phyloP scores from a whole-genome alignment of 768 basidiomycete genomes.

The Dentipellis fragilis region DNA sequence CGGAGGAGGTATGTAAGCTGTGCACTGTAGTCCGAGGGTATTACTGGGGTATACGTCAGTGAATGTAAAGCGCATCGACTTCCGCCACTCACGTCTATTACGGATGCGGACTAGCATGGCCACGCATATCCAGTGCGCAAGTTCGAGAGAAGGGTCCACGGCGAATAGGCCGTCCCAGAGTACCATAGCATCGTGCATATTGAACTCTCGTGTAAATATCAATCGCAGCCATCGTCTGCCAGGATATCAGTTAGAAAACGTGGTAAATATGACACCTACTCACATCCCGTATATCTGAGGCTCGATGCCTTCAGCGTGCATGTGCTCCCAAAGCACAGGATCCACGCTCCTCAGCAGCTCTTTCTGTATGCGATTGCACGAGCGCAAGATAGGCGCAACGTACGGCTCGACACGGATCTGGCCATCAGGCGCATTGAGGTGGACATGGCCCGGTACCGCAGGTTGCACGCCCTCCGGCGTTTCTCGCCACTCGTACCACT shows the following conservation, averaged over 20 bases:
- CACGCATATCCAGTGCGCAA: constrained; percentile 82
- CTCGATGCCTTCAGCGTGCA: constrained; percentile 80
- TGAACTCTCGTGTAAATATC: constrained; percentile 89
- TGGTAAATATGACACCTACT: too few relatives aligned
- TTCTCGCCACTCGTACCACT: constrained; percentile 54
- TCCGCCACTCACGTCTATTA: constrained; percentile 56
- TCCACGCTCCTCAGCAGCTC: constrained; percentile 67
- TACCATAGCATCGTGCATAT: constrained; percentile 66
- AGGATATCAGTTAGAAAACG: constrained; percentile 7
- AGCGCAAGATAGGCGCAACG: constrained; percentile 75
- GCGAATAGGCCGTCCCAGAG: constrained; percentile 98
- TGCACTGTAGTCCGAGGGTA: constrained; percentile 76
- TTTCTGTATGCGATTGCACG: constrained; percentile 74
- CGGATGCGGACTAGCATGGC: constrained; percentile 94
- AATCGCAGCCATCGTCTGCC: constrained; percentile 86
- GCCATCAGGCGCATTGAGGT: constrained; percentile 34
- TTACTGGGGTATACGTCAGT: constrained; percentile 39
- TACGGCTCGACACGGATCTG: constrained; percentile 49
- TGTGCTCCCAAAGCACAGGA: constrained; percentile 61
- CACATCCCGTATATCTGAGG: constrained; percentile 97
- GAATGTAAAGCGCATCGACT: not conserved
- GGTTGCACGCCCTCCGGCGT: constrained; percentile 16
- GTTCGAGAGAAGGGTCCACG: constrained; percentile 64
- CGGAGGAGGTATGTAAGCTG: constrained; percentile 80
- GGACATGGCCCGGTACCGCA: constrained; percentile 34